Conservation (phyloP, 306 rosid species). For the Leucaena leucocephala region DNA sequence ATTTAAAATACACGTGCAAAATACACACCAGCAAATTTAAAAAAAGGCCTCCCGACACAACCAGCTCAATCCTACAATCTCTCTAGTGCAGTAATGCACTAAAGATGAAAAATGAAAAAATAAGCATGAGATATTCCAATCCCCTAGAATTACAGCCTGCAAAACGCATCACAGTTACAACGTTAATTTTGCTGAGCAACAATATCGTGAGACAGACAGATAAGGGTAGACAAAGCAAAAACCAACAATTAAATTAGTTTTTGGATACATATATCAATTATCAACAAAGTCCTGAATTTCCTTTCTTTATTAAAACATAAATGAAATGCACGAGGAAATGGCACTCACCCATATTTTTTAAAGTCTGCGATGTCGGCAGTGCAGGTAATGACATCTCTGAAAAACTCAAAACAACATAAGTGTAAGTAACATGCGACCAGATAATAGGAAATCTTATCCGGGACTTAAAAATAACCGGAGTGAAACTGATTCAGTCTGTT, state of each 20-base stretch:
- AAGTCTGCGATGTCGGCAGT: slow-evolving; percentile 79
- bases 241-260: background rate
- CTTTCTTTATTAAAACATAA: background rate
- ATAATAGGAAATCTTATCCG: slow-evolving; percentile 24
- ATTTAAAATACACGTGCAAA: slow-evolving; percentile 59
- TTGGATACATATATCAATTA: background rate
- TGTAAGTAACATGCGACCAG: slow-evolving; percentile 22
- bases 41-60: slow-evolving; percentile 45
- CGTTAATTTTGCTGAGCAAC: slow-evolving; percentile 26
- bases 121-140: slow-evolving; percentile 52
- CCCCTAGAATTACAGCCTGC: slow-evolving; percentile 76
- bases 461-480: background rate
- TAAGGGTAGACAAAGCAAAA: background rate
- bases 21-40: slow-evolving; percentile 44
- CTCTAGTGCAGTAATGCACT: slow-evolving; percentile 55
- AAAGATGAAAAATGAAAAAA: slow-evolving; percentile 77
- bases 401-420: slow-evolving; percentile 31
- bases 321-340: slow-evolving; percentile 25
- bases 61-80: slow-evolving; percentile 50
- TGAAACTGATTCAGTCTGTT: slow-evolving; percentile 6
- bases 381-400: slow-evolving; percentile 99
- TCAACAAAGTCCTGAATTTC: background rate
- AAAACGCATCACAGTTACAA: slow-evolving; percentile 35
- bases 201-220: background rate
- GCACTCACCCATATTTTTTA: slow-evolving; percentile 79